Evolutionary conservation across 495 filamentous ascomycete genomes (phyloP), one percentile per base, ranked within the genome.

Genomic region (Echria macrotheca): DNA sequence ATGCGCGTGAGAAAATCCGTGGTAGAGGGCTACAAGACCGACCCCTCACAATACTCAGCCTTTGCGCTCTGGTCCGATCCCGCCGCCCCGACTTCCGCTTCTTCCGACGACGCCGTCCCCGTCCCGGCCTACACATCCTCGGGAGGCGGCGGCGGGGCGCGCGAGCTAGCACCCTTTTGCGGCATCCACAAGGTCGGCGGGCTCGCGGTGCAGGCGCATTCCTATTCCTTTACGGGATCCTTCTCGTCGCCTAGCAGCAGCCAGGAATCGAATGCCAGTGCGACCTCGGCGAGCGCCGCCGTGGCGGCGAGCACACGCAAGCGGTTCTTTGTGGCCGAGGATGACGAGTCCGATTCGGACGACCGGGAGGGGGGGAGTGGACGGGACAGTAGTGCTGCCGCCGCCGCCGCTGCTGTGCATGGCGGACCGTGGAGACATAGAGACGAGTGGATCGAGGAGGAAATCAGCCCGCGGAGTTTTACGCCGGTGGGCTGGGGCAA

Each of bases 1-100:
- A 94, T 96, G 87, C 82, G 90, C 26, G 78, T 97, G 43, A 84
- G 91, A 51, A 96, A 97, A 67, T 83, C 85, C 8, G 82, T 97
- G 3, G 86, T 87, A 0, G 89, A 95, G 49, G 91, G 91, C 44
- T 95, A 95, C 72, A 94, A 91, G 69, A 91, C 86, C 10, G 76
- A 78, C 52, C 59, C 52, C 14, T 33, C 18, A 2, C 10, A 28
- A 49, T 69, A 77, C 60, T 65, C 56, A 33, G 61, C 56, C 48
- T 73, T 75, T 50, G 55, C 58, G 5, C 65, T 77, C 11, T 77
- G 72, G 67, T 51, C 66, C 31, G 69, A 76, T 5, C 39, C 54
- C 22, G 21, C 23, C 37, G 21, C 21, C 40, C 49, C n/a, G 33
- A 18, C 32, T 33, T 22, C 40, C 42, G 19, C 48, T 38, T 14